Percentiles rank a stretch among this genome's conserved stretches.
Conservation (phyloP, 2,329 filamentous ascomycete genomes). For the Botrytis hyacinthi region DNA sequence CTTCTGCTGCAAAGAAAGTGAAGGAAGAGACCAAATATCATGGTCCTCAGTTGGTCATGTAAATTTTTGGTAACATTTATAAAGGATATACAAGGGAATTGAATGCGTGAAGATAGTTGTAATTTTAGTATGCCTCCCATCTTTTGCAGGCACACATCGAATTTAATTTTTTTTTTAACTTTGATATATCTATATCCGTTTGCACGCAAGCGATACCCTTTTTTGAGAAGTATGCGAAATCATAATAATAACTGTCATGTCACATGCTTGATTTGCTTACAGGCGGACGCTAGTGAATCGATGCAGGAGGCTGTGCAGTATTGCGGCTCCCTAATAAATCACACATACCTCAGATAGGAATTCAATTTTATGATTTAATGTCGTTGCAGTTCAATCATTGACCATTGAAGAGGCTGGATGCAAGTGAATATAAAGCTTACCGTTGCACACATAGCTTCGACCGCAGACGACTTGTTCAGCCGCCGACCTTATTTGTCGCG, state of each 20-base stretch:
- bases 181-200: background rate
- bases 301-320: background rate
- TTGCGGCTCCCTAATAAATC: background rate
- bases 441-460: background rate
- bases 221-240: no score
- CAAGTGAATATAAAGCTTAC: background rate
- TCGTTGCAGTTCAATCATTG: background rate
- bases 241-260: background rate
- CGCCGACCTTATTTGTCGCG: background rate
- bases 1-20: slow-evolving; percentile 24
- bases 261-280: background rate
- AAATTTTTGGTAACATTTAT: slow-evolving; percentile 26
- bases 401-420: background rate
- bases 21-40: slow-evolving; percentile 47
- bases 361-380: background rate
- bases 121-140: background rate
- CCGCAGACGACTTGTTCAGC: background rate
- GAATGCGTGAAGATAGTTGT: background rate
- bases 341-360: background rate
- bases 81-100: background rate
- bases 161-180: background rate
- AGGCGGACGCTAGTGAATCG: background rate
- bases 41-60: slow-evolving; percentile 49
- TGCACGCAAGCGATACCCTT: background rate
- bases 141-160: background rate